phyloP scores from a whole-genome alignment of 2,329 filamentous ascomycete species.

The Huntiella omanensis region DNA sequence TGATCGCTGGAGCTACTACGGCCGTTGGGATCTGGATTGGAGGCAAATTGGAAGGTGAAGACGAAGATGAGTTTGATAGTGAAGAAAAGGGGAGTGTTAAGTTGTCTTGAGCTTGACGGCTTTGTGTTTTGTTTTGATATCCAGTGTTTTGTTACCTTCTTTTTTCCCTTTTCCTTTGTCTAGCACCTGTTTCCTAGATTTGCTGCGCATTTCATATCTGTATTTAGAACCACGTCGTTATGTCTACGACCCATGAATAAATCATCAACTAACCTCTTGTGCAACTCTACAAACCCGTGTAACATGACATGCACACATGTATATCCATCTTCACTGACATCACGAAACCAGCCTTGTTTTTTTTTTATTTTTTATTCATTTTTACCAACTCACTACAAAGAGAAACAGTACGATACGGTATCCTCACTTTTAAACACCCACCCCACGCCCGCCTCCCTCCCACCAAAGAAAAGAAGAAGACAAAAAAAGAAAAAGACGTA shows the following conservation, averaged over 20 bases:
- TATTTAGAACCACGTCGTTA: not conserved
- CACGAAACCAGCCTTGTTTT: not conserved
- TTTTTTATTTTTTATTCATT: slow-evolving; percentile 2
- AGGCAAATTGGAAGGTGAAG: slow-evolving; percentile 27
- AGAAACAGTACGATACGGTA: not conserved
- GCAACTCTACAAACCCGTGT: too few relatives aligned
- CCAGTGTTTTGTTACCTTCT: slow-evolving; percentile 10
- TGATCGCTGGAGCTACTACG: slow-evolving; percentile 47
- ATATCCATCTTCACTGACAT: too few relatives aligned
- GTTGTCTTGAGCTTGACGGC: slow-evolving; percentile 29
- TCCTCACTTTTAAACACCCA: not conserved
- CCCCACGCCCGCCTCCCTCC: not conserved
- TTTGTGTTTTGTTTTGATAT: slow-evolving; percentile 5
- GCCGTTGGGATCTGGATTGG: slow-evolving; percentile 51
- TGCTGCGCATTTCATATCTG: not conserved
- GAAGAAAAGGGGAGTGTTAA: slow-evolving; percentile 57
- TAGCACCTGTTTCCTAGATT: slow-evolving; percentile 1
- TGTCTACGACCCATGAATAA: not conserved
- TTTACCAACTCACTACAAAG: not conserved
- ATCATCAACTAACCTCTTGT: too few relatives aligned
- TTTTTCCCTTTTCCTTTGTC: not conserved
- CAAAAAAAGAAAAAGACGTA: slow-evolving; percentile 3
- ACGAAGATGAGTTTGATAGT: slow-evolving; percentile 39
- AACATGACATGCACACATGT: too few relatives aligned
- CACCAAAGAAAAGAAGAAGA: slow-evolving; percentile 14